Evolutionary conservation across 768 basidiomycete genomes (phyloP), one percentile per base, ranked within the genome.

Genomic region (Tricholomella constricta): DNA sequence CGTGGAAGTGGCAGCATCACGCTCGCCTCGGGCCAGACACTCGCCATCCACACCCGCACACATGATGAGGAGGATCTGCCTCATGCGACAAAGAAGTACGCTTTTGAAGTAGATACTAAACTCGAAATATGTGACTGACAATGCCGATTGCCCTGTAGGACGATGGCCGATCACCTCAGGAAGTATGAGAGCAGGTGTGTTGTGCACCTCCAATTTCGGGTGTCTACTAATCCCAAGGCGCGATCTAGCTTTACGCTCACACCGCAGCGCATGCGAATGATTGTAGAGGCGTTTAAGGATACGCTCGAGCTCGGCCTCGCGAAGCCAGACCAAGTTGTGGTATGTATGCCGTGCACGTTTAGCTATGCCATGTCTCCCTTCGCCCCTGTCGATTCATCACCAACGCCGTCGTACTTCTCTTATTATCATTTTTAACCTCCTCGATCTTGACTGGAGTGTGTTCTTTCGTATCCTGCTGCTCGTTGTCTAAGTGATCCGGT

Each of bases 281-380:
- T 98, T 65, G 94, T 95, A 22, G 92, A 97, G 67, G 90, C 95
- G 0, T 94, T 99, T 77, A 86, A 92, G 67, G 95, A 98, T 42
- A 85, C 90, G 1, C 80, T 99, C 23, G 94, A 97, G 63, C 71
- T 82, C 22, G 97, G 97, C 12, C 75, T 99, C 45, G 76, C 88
- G 59, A 88, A 95, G 70, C 78, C 80, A 22, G 82, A 84, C 19
- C 91, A 98, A 74, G 78, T 89, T 32, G 94, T 98, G 71, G 96
- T 96, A 69, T 62, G 94, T 84, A 49, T 38, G 14, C 17, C 32
- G 2, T 54, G n/a, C 32, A 26, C 45, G 31, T 45, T 40, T 48
- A 44, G 17, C 23, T 48, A 22, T 43, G 17, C 22, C 19, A 40
- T 5, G 8, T 40, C 27, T 40, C 20, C 17, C 20, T 37, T 49